Conservation (phyloP, 2,329 filamentous ascomycete genomes). For the Epichloe baconii region DNA sequence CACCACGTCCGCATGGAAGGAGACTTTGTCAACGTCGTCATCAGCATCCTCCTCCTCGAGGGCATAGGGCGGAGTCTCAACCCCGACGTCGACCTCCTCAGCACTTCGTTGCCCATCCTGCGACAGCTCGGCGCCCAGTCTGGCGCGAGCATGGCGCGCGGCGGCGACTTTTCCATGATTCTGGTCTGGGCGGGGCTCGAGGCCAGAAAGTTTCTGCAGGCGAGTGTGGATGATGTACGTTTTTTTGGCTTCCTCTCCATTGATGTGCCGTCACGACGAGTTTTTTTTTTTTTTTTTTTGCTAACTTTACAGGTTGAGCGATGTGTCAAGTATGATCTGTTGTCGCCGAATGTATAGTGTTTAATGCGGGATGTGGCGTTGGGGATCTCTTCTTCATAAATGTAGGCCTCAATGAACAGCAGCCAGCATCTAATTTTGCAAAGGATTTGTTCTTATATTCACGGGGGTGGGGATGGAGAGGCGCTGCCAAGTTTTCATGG, state of each 20-base stretch:
- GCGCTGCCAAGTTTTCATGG: too few relatives aligned
- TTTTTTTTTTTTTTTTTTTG: background rate
- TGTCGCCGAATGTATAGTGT: constrained; percentile 69
- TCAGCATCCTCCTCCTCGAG: constrained; percentile 85
- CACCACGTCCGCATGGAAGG: constrained; percentile 94
- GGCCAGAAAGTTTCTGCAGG: constrained; percentile 76
- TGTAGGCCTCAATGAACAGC: too few relatives aligned
- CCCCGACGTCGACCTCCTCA: constrained; percentile 75
- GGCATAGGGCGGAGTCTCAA: constrained; percentile 84
- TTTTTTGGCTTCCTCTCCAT: too few relatives aligned
- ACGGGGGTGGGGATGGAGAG: too few relatives aligned
- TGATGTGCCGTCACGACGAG: background rate
- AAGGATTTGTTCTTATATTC: too few relatives aligned
- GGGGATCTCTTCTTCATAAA: background rate
- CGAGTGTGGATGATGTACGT: constrained; percentile 75
- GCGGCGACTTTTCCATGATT: constrained; percentile 72
- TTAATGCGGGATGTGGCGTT: background rate
- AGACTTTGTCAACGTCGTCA: constrained; percentile 96
- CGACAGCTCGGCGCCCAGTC: constrained; percentile 73
- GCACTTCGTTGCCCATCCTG: constrained; percentile 77
- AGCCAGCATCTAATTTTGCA: too few relatives aligned
- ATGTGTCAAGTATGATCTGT: constrained; percentile 80
- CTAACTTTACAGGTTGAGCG: constrained; percentile 52
- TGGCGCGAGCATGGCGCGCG: constrained; percentile 54
- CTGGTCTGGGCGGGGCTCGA: constrained; percentile 87